Base-by-base conservation (phyloP, 371 early-diverging fungal species). In the Cokeromyces recurvatus region DNA sequence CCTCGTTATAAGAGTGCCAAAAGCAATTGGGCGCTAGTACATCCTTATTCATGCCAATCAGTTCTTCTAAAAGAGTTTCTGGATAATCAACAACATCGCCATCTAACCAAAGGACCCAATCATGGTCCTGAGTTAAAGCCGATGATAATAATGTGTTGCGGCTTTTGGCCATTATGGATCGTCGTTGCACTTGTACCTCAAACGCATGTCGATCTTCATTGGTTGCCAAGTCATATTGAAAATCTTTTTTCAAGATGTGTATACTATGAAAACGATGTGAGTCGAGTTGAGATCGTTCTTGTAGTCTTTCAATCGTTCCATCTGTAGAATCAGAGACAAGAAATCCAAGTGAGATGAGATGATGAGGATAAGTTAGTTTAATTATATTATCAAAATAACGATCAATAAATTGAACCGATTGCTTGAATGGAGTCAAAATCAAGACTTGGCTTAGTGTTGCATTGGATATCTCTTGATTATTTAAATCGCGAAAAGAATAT, bases 101-200 rank as follows among this genome's bases (percentile, higher is more conserved):
- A 43, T 86, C 87, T 14, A 85, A 52, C 87, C 87, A 86, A 10
- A 86, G 64, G 3, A 86, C 84, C 87, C 87, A 86, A 14, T 76
- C 72, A 27, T 57, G 66, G 36, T 79, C 80, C 42, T 78, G 74
- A 1, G 53, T 51, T 12, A 86, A 51, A 1, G 85, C 73, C 0
- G 78, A 59, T 2, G 77, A 68, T 48, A 84, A 58, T 11, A 84
- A 54, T 2, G 70, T 71, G 45, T 84, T 86, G 46, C 86, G 70
- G 32, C 80, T 78, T 20, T 74, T 74, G 29, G 86, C 79, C 74
- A 86, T 77, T 48, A 74, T 71, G 32, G 59, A 62, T 23, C 86
- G 71, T 38, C 86, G 71, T 40, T 70, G 50, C 2, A 66, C 59
- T 55, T 86, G 86, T 10, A 76, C 64, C 11, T 51, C 51, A 73